Base-by-base conservation (phyloP, 73 alveolate genomes). In the Symbiodinium natans region DNA sequence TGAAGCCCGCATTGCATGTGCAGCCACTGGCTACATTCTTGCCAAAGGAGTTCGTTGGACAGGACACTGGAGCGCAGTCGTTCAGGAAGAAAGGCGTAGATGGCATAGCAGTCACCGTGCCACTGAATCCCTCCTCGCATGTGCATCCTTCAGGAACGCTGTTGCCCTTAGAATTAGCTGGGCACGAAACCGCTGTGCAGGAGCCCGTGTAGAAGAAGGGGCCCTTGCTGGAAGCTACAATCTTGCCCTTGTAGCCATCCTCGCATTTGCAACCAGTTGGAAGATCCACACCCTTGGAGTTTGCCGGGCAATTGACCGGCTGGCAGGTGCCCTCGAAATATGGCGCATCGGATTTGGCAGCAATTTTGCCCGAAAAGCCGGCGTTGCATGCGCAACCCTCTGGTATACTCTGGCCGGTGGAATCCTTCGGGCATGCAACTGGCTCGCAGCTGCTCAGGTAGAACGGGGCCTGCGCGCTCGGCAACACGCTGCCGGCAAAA, bases 401-500 rank as follows among this genome's bases (percentile, higher is more conserved):
- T 31, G 87, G 54, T 38, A 80, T 59, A 59, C 31, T 80, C 31
- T 25, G 11, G 56, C 87, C 87, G 8, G 34, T 8, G 52, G 87
- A 34, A 34, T 80, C 87, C 5, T 38, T 8, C 21, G 87, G 87
- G 54, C 87, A 80, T 29, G 87, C 56, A 38, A 80, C 87, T 38
- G 87, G 54, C 42, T 80, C 87, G 56, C 87, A 80, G 56, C 87
- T 80, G 87, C 87, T 80, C 38, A 38, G 54, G 56, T 80, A 80
- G 34, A 80, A 80, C 31, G 87, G 87, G 11, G 87, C 87, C 36
- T 80, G 34, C 0, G 84, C 84, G 25, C 84, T 73, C 31, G 84
- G 33, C n/a, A 73, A 29, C 7, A 73, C 84, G 29, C 43, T 73
- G 84, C 87, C 87, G 17, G 54, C 38, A 38, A 38, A 80, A 36